These are phyloP conservation scores for Bauhinia variegata DNA, from an alignment of 306 rosid genomes.

Conservation along the genomic window DNA sequence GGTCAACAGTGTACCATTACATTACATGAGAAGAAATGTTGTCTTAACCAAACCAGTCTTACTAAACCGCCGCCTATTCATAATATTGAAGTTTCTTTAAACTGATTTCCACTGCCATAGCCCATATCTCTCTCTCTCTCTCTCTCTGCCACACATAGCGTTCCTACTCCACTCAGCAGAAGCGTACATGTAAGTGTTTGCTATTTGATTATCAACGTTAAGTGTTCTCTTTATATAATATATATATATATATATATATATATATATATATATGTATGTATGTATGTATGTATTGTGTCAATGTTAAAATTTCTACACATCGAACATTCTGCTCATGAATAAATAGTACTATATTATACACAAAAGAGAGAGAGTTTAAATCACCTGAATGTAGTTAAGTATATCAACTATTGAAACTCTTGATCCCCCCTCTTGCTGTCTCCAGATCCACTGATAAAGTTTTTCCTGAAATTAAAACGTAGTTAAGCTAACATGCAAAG, in stretches of 20 bases:
- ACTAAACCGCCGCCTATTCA: conserved; percentile 11
- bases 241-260: no score
- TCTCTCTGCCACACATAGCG: neutral
- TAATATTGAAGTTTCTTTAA: neutral
- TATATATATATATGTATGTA: no score
- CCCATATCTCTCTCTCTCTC: conserved; percentile 3
- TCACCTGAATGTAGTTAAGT: conserved; percentile 74
- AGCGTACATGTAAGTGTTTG: neutral
- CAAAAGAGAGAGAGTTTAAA: neutral
- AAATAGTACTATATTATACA: conserved; percentile 3
- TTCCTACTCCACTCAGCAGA: conserved; percentile 17
- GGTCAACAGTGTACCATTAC: neutral
- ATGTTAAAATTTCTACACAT: neutral
- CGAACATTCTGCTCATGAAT: neutral
- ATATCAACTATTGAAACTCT: conserved; percentile 67
- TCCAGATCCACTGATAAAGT: conserved; percentile 77
- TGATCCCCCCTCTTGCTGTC: conserved; percentile 85
- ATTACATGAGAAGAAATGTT: neutral
- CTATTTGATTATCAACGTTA: neutral
- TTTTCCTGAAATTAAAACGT: conserved; percentile 65
- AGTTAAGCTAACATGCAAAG: neutral
- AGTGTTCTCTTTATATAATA: neutral
- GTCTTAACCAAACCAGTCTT: conserved; percentile 6
- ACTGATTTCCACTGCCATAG: neutral
- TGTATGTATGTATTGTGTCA: no score